A percentile compares a stretch with the other conserved stretches of the same genome.
Evolutionary conservation across 148 eudicot species (phyloP).

Genomic region (Tetragonia tetragonoides): DNA sequence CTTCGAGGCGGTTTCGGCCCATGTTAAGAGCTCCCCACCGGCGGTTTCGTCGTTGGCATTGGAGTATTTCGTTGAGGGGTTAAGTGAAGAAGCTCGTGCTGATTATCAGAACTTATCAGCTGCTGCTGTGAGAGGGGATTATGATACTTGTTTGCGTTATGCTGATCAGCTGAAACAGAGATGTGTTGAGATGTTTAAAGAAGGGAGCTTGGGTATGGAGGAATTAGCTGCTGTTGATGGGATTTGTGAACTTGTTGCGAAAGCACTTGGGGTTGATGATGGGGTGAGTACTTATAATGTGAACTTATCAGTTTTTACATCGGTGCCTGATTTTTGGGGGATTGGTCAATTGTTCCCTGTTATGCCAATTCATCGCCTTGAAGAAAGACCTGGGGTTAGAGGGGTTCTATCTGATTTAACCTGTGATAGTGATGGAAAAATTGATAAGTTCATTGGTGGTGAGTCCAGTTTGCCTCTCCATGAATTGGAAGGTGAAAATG

Average conservation of each 20-base stretch:
- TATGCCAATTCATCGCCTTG: slow-evolving; percentile 75
- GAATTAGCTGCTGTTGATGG: slow-evolving; percentile 76
- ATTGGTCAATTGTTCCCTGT: slow-evolving; percentile 84
- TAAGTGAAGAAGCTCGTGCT: slow-evolving; percentile 51
- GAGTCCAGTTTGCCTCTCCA: slow-evolving; percentile 79
- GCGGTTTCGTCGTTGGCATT: slow-evolving; percentile 34
- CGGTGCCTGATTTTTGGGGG: slow-evolving; percentile 95
- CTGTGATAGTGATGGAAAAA: slow-evolving; percentile 93
- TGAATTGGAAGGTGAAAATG: slow-evolving; percentile 41
- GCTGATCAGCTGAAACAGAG: slow-evolving; percentile 72
- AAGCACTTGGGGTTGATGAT: slow-evolving; percentile 55
- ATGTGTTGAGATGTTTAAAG: slow-evolving; percentile 82
- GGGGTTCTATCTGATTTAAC: slow-evolving; percentile 84
- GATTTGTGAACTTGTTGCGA: slow-evolving; percentile 57
- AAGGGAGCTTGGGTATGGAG: slow-evolving; percentile 72
- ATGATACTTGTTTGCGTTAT: slow-evolving; percentile 51
- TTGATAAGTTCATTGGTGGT: slow-evolving; percentile 82
- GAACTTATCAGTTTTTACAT: slow-evolving; percentile 78
- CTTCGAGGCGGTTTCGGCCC: slow-evolving; percentile 70
- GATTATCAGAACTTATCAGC: slow-evolving; percentile 50
- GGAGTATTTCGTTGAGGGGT: slow-evolving; percentile 39
- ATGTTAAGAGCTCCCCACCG: slow-evolving; percentile 19
- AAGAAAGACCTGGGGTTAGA: slow-evolving; percentile 50
- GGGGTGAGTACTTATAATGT: slow-evolving; percentile 67
- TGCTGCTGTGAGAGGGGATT: slow-evolving; percentile 57